A percentile compares a stretch with the other conserved stretches of the same genome.
phyloP scores from a whole-genome alignment of 2,329 filamentous ascomycete genomes.

The Akanthomyces dipterigenus region DNA sequence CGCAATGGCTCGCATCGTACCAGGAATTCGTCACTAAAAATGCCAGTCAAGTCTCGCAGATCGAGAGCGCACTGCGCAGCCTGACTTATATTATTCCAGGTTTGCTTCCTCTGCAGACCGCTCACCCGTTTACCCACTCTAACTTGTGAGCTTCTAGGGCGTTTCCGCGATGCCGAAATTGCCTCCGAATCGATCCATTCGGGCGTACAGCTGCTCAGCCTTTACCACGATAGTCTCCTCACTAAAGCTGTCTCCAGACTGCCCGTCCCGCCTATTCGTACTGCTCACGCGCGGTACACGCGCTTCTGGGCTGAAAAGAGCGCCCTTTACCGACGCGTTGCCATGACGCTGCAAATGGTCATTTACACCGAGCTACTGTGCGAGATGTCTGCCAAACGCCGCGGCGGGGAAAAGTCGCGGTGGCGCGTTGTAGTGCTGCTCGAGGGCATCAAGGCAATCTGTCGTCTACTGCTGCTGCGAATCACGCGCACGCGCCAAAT shows the following conservation, averaged over 20 bases:
- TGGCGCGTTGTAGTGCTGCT: slow-evolving; percentile 85
- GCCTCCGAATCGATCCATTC: slow-evolving; percentile 90
- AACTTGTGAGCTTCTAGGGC: slow-evolving; percentile 41
- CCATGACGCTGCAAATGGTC: slow-evolving; percentile 78
- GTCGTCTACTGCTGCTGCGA: slow-evolving; percentile 70
- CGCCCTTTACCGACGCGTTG: slow-evolving; percentile 71
- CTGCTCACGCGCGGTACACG: slow-evolving; percentile 59
- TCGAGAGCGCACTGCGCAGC: slow-evolving; percentile 87
- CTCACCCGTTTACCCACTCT: neutral
- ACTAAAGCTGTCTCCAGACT: slow-evolving; percentile 55
- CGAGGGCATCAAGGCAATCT: slow-evolving; percentile 80
- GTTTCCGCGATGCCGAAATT: slow-evolving; percentile 87
- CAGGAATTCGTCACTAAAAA: slow-evolving; percentile 93
- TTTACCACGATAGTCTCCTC: slow-evolving; percentile 89
- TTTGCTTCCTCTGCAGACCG: slow-evolving; percentile 21
- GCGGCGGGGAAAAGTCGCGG: slow-evolving; percentile 67
- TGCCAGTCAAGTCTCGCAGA: slow-evolving; percentile 84
- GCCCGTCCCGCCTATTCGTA: slow-evolving; percentile 46
- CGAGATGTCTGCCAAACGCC: slow-evolving; percentile 91
- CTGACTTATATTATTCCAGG: slow-evolving; percentile 94
- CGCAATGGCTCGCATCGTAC: slow-evolving; percentile 65
- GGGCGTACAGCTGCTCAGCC: slow-evolving; percentile 77
- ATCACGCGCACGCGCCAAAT: slow-evolving; percentile 78
- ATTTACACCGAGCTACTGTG: slow-evolving; percentile 94
- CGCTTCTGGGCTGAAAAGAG: slow-evolving; percentile 58